Percentiles rank a stretch among this genome's conserved stretches.
Evolutionary conservation across 371 early-diverging fungal genomes (phyloP).

Genomic region (Rhizopus delemar): DNA sequence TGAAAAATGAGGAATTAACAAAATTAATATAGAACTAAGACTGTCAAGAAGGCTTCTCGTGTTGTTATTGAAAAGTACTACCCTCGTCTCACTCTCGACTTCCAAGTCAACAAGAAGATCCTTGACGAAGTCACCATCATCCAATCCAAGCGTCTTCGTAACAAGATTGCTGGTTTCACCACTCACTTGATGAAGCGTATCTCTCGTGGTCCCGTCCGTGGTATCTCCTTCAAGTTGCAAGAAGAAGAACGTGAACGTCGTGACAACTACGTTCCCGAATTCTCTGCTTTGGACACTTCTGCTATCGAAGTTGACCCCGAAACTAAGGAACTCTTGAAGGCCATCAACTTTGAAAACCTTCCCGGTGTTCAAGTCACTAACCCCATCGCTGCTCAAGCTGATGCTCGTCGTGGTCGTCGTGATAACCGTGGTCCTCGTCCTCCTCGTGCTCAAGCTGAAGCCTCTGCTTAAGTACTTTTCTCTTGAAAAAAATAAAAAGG

Average conservation of each 20-base stretch:
- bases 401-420: slow-evolving; percentile 30
- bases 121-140: slow-evolving; percentile 98
- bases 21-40: slow-evolving; percentile 80
- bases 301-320: slow-evolving; percentile 95
- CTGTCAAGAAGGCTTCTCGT: slow-evolving; percentile 99
- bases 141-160: slow-evolving; percentile 99
- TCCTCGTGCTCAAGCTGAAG: slow-evolving; percentile 14
- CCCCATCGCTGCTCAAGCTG: slow-evolving; percentile 32
- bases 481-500: slow-evolving; percentile 3
- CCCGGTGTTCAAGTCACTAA: slow-evolving; percentile 67
- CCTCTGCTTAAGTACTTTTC: slow-evolving; percentile 12
- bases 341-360: slow-evolving; percentile 90
- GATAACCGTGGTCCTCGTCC: slow-evolving; percentile 25
- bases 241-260: slow-evolving; percentile 99
- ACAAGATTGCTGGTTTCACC: slow-evolving; percentile 99
- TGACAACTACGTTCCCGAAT: slow-evolving; percentile 99
- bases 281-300: slow-evolving; percentile 95
- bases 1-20: not conserved
- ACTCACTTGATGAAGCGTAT: slow-evolving; percentile 99
- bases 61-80: slow-evolving; percentile 99
- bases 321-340: slow-evolving; percentile 85
- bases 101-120: slow-evolving; percentile 99
- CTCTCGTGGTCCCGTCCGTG: slow-evolving; percentile 98
- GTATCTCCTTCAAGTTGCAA: slow-evolving; percentile 99
- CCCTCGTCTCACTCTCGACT: slow-evolving; percentile 98